Base-by-base conservation (phyloP, 2,329 filamentous ascomycete genomes). In the Calonectria hongkongensis region DNA sequence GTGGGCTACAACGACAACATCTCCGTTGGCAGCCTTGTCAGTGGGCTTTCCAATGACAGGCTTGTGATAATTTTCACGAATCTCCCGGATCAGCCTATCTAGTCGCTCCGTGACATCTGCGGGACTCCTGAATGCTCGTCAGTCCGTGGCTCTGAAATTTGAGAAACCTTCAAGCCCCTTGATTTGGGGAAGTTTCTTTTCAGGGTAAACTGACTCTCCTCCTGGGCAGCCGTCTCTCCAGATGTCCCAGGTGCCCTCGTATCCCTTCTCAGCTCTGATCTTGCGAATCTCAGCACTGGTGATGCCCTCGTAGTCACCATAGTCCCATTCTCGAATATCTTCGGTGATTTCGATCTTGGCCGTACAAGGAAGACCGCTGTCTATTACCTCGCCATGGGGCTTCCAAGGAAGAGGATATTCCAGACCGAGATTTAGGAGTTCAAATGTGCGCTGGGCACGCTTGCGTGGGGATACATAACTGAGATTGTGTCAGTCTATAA, bases 151-250 rank as follows among this genome's bases (percentile, higher is more conserved):
- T 18, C 45, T 36, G 4, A 30, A 48, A 18, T 65, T 30, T 13
- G n/a, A 18, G 9, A 13, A 27, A 30, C 16, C 7, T 60, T 25
- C 8, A 54, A 28, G 47, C 21, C 41, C n/a, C 8, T 28, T 3
- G 25, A 43, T 39, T 25, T 16, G n/a, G 72, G 73, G 72, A 68
- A 75, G 27, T n/a, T 41, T n/a, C 27, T 27, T 33, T 28, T 5
- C 12, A 9, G 10, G 8, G 45, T 43, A 41, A n/a, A 88, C 91
- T 83, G 84, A 94, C 93, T 98, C 95, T 82, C 95, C 95, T 3
- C 92, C 94, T 1, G 93, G 93, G 84, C 95, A 98, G 0, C 95
- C 95, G 81, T 97, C 95, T n/a, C 87, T 88, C 95, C 95, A 98
- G 75, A 98, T 97, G 85, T 97, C 94, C 95, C 95, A 97, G 28